Percentiles rank a stretch among this genome's conserved stretches.
phyloP scores from a whole-genome alignment of 2,329 filamentous ascomycete genomes.

The Phoma sp. region DNA sequence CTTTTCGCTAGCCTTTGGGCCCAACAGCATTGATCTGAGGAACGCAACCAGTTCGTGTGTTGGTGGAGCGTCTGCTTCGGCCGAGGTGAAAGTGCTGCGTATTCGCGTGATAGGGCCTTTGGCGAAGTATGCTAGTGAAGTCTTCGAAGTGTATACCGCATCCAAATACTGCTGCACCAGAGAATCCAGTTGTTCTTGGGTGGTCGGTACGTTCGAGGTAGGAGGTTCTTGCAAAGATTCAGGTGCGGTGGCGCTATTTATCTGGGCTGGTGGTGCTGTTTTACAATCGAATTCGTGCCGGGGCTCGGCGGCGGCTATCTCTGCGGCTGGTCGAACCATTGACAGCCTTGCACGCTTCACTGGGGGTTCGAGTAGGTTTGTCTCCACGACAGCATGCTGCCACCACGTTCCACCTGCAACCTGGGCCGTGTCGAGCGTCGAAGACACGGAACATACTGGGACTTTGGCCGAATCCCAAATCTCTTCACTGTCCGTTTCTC shows the following conservation, averaged over 20 bases:
- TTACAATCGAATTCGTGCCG: neutral
- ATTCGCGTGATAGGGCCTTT: slow-evolving; percentile 81
- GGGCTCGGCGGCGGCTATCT: slow-evolving; percentile 7
- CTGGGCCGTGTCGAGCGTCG: slow-evolving; percentile 51
- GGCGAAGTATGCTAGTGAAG: slow-evolving; percentile 81
- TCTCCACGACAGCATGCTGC: slow-evolving; percentile 36
- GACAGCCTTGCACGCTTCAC: slow-evolving; percentile 33
- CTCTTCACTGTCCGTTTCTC: slow-evolving; percentile 59
- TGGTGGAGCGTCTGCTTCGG: slow-evolving; percentile 65
- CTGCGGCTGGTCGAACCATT: slow-evolving; percentile 37
- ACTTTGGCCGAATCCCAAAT: slow-evolving; percentile 32
- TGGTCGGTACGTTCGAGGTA: slow-evolving; percentile 19
- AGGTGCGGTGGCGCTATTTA: neutral
- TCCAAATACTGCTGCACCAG: slow-evolving; percentile 50
- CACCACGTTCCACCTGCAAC: slow-evolving; percentile 35
- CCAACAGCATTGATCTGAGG: slow-evolving; percentile 71
- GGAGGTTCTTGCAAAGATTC: slow-evolving; percentile 10
- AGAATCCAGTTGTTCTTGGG: slow-evolving; percentile 60
- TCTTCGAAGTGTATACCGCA: slow-evolving; percentile 61
- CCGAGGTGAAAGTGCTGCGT: slow-evolving; percentile 71
- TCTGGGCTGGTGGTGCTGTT: neutral
- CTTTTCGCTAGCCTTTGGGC: slow-evolving; percentile 73
- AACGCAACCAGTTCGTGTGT: slow-evolving; percentile 71
- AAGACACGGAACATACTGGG: slow-evolving; percentile 62
- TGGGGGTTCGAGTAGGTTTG: slow-evolving; percentile 22